These are phyloP conservation scores for Rutstroemia sp. DNA, from an alignment of 2,329 filamentous ascomycete genomes.

Conservation along the genomic window DNA sequence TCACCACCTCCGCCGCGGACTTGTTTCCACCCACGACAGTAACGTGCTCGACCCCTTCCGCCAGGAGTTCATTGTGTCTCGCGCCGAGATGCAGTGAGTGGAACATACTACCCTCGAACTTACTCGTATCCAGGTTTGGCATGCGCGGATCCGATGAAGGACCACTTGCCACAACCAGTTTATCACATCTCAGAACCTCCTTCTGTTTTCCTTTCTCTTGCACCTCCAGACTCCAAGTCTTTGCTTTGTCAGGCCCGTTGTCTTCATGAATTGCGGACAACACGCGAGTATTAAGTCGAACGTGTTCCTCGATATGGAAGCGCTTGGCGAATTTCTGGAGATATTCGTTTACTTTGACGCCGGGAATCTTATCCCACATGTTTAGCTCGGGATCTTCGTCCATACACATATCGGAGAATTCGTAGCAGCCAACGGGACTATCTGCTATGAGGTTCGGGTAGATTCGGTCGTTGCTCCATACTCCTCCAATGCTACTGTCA, in stretches of 20 bases:
- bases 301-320: conserved; percentile 7
- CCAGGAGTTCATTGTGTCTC: conserved; percentile 3
- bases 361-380: conserved; percentile 8
- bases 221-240: conserved; percentile 8
- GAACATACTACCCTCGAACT: conserved; percentile 9
- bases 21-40: conserved; percentile 17
- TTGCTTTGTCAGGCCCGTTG: not conserved
- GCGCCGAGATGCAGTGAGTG: conserved; percentile 11
- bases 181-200: not conserved
- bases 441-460: conserved; percentile 65
- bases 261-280: not conserved
- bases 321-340: conserved; percentile 13
- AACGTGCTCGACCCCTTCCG: conserved; percentile 9
- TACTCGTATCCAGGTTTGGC: conserved; percentile 8
- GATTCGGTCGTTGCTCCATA: conserved; percentile 59
- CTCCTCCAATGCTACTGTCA: conserved; percentile 52
- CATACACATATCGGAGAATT: conserved; percentile 62
- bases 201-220: not conserved
- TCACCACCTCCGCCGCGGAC: conserved; percentile 13
- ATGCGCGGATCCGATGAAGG: conserved; percentile 9
- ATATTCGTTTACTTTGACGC: conserved; percentile 13
- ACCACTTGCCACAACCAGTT: conserved; percentile 15
- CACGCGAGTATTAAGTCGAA: conserved; percentile 36
- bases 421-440: conserved; percentile 63
- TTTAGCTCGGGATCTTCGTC: conserved; percentile 7